phyloP scores from a whole-genome alignment of 306 rosid genomes.

The Cucurbita ficifolia region DNA sequence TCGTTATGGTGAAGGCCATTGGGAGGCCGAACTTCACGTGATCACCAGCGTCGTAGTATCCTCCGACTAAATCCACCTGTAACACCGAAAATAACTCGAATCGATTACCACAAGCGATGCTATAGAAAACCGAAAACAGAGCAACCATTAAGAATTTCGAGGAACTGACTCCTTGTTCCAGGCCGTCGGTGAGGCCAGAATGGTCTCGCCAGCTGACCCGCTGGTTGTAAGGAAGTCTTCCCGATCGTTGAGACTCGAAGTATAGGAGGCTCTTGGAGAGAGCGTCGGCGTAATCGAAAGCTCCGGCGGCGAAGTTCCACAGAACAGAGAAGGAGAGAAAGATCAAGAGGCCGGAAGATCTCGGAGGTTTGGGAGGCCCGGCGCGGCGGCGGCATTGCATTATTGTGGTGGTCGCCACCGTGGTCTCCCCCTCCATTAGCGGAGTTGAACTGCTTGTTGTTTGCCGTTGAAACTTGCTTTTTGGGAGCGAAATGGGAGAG shows the following conservation, averaged over 20 bases:
- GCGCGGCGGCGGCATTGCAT: neutral
- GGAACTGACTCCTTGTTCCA: slow-evolving; percentile 67
- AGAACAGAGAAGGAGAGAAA: slow-evolving; percentile 18
- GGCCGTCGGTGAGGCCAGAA: slow-evolving; percentile 95
- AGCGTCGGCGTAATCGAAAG: slow-evolving; percentile 62
- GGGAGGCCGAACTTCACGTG: slow-evolving; percentile 95
- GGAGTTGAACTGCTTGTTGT: neutral
- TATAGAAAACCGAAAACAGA: neutral
- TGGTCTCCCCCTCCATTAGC: neutral
- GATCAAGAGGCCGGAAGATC: slow-evolving; percentile 9
- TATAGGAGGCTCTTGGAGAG: slow-evolving; percentile 78
- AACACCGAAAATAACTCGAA: neutral
- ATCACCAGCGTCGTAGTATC: slow-evolving; percentile 95
- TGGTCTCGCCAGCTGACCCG: slow-evolving; percentile 87
- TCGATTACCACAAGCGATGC: neutral
- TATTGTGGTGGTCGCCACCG: neutral
- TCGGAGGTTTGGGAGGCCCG: slow-evolving; percentile 2
- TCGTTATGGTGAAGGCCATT: slow-evolving; percentile 93
- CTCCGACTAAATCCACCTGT: slow-evolving; percentile 93
- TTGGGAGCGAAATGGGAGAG: neutral
- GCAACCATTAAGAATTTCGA: neutral
- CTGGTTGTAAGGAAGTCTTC: slow-evolving; percentile 81
- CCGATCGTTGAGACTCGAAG: slow-evolving; percentile 93
- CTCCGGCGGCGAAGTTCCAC: slow-evolving; percentile 9
- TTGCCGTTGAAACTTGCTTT: neutral